phyloP scores from a whole-genome alignment of 2,329 filamentous ascomycete genomes.

The Fusarium penzigii region DNA sequence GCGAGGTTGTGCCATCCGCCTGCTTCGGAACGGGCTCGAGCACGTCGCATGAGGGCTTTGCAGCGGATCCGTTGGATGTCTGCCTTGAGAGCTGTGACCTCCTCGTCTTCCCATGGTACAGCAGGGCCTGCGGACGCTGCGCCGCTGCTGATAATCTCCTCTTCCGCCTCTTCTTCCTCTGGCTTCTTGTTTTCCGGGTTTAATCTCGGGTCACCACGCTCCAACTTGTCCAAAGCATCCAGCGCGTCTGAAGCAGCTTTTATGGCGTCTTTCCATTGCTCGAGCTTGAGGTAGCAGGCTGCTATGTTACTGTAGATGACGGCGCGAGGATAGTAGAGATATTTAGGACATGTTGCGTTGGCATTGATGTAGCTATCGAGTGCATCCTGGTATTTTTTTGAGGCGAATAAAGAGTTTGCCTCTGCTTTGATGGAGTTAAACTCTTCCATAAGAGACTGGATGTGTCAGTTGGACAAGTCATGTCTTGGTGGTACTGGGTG shows the following conservation, averaged over 20 bases:
- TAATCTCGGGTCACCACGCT: conserved; percentile 38
- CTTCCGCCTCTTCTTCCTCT: conserved; percentile 51
- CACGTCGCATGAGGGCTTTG: conserved; percentile 81
- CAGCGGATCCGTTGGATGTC: conserved; percentile 76
- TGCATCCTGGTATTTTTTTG: conserved; percentile 71
- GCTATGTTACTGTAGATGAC: conserved; percentile 87
- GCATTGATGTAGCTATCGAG: conserved; percentile 83
- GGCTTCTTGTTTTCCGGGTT: conserved; percentile 39
- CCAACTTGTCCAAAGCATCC: conserved; percentile 68
- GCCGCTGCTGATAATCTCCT: conserved; percentile 61
- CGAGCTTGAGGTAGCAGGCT: conserved; percentile 82
- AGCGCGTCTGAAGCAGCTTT: conserved; percentile 72
- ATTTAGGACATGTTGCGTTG: conserved; percentile 74
- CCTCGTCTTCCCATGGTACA: conserved; percentile 18
- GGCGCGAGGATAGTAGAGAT: conserved; percentile 84
- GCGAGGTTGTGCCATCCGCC: conserved; percentile 80
- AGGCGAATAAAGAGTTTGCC: conserved; percentile 79
- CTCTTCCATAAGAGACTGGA: conserved; percentile 66
- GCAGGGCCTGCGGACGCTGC: conserved; percentile 52
- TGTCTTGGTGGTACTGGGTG: too few species aligned
- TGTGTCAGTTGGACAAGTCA: conserved; percentile 6
- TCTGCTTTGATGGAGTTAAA: conserved; percentile 72
- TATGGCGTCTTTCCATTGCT: conserved; percentile 82
- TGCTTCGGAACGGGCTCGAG: conserved; percentile 68
- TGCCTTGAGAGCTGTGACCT: conserved; percentile 36